A percentile compares a stretch with the other conserved stretches of the same genome.
phyloP scores from a whole-genome alignment of 257 asterid species.

The Nicotiana knightiana region DNA sequence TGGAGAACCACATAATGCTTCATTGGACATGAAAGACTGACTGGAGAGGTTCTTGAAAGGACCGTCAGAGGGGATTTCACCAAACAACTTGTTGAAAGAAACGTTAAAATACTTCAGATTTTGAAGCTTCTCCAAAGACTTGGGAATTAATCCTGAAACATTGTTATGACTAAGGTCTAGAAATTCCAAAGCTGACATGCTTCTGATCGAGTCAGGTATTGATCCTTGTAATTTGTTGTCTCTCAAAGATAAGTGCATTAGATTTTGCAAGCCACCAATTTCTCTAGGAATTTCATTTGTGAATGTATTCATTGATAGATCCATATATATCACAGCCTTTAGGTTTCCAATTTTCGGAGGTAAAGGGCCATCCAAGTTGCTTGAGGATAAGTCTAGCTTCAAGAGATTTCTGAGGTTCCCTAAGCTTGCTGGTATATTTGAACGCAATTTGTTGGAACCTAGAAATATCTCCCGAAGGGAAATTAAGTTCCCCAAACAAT shows the following conservation, averaged over 20 bases:
- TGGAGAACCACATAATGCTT: neutral
- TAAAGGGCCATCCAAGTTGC: neutral
- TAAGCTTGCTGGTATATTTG: neutral
- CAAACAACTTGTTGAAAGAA: neutral
- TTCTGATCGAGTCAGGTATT: neutral
- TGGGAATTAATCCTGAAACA: neutral
- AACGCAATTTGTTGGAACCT: neutral
- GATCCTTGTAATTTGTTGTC: neutral
- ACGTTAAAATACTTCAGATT: neutral
- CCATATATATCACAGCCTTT: neutral
- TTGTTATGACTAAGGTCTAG: constrained; percentile 11
- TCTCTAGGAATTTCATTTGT: constrained; percentile 9
- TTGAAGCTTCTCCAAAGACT: neutral
- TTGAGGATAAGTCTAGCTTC: neutral
- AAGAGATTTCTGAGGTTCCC: neutral
- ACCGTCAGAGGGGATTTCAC: neutral
- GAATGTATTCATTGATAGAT: neutral
- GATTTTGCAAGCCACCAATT: constrained; percentile 11
- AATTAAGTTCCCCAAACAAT: neutral
- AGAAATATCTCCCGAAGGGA: neutral
- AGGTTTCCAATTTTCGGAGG: neutral
- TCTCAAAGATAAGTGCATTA: neutral
- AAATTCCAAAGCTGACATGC: neutral
- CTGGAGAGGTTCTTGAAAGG: neutral
- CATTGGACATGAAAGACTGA: neutral